phyloP scores from a whole-genome alignment of 2,329 filamentous ascomycete genomes.

The Neonectria punicea region DNA sequence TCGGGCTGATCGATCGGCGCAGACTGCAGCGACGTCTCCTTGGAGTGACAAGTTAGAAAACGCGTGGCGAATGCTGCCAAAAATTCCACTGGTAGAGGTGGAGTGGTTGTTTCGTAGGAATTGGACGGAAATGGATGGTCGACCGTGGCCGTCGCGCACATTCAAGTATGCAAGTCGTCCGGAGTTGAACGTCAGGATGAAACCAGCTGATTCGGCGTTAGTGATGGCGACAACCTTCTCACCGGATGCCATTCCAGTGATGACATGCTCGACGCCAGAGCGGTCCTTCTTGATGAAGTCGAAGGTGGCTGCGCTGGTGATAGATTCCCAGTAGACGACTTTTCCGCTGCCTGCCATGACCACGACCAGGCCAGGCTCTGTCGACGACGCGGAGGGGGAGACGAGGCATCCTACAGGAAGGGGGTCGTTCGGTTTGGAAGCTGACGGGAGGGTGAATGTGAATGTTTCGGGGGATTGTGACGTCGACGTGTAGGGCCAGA shows the following conservation, averaged over 20 bases:
- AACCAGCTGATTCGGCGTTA: constrained; percentile 86
- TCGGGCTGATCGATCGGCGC: constrained; percentile 75
- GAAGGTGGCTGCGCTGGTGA: constrained; percentile 86
- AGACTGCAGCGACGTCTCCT: constrained; percentile 83
- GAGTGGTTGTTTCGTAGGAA: constrained; percentile 74
- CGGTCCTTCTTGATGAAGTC: constrained; percentile 85
- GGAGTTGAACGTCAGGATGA: constrained; percentile 84
- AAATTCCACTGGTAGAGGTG: constrained; percentile 71
- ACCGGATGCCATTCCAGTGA: constrained; percentile 79
- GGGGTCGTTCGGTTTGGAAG: constrained; percentile 74
- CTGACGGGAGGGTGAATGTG: constrained; percentile 80
- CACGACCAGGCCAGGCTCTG: constrained; percentile 86
- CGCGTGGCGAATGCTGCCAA: constrained; percentile 83
- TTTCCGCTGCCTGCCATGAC: constrained; percentile 86
- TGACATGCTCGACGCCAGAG: constrained; percentile 78
- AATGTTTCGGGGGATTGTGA: constrained; percentile 79
- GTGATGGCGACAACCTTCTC: constrained; percentile 82
- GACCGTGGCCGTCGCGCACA: constrained; percentile 86
- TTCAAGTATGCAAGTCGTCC: constrained; percentile 89
- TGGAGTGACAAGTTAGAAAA: constrained; percentile 76
- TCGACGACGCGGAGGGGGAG: constrained; percentile 78
- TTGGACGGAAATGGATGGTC: constrained; percentile 81
- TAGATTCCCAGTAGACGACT: constrained; percentile 94
- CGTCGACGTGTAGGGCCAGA: constrained; percentile 87
- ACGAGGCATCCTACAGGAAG: constrained; percentile 87